Conservation (phyloP, 2,329 filamentous ascomycete genomes). For the Ceratocystis colombiana region DNA sequence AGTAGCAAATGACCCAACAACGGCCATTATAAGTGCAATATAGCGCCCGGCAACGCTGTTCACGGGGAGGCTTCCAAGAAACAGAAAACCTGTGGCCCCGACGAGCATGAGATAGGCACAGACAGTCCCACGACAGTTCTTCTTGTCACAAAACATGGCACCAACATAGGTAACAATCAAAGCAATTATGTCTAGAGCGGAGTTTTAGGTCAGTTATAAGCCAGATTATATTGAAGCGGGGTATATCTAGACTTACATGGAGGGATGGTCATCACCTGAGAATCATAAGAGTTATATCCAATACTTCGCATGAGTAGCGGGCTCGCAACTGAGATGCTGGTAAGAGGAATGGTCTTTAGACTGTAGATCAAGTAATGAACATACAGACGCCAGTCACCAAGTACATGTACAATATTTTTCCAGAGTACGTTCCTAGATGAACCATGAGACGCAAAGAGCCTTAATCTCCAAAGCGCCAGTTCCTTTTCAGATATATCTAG, state of each 20-base stretch:
- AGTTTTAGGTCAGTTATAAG: neutral
- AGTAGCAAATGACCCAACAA: slow-evolving; percentile 56
- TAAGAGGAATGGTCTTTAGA: slow-evolving; percentile 46
- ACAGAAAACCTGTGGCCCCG: slow-evolving; percentile 39
- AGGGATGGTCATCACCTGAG: slow-evolving; percentile 57
- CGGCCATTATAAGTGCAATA: slow-evolving; percentile 53
- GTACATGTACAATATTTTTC: slow-evolving; percentile 57
- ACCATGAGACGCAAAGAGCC: slow-evolving; percentile 43
- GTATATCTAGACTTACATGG: slow-evolving; percentile 40
- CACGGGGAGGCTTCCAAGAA: neutral
- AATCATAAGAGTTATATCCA: slow-evolving; percentile 42
- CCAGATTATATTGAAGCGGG: neutral
- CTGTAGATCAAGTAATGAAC: slow-evolving; percentile 51
- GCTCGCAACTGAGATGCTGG: slow-evolving; percentile 51
- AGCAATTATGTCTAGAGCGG: slow-evolving; percentile 1
- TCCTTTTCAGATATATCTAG: slow-evolving; percentile 44
- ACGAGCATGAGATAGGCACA: slow-evolving; percentile 37
- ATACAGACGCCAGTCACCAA: slow-evolving; percentile 58
- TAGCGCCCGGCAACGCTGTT: slow-evolving; percentile 32
- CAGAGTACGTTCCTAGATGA: slow-evolving; percentile 53
- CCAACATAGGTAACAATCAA: slow-evolving; percentile 31
- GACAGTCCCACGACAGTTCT: slow-evolving; percentile 44
- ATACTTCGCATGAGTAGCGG: slow-evolving; percentile 50
- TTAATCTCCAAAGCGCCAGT: slow-evolving; percentile 40
- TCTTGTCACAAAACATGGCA: slow-evolving; percentile 53